Percentiles rank a stretch among this genome's conserved stretches.
Evolutionary conservation across 805 yeast species (phyloP).

Genomic region (Lipomyces japonicus): DNA sequence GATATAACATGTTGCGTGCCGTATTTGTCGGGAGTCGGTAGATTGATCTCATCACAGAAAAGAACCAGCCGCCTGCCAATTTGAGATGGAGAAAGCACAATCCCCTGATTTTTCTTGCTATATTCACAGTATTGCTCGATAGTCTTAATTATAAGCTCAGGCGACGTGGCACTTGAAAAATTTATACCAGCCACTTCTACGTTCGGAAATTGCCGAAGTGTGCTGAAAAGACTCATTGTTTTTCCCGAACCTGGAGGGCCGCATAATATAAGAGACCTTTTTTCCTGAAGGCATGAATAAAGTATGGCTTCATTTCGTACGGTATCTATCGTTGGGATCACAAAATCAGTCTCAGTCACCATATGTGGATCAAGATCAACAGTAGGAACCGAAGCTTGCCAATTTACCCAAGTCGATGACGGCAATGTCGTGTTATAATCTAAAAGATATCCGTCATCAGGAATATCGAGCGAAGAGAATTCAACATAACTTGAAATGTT

Average conservation of each 20-base stretch:
- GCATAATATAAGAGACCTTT: slow-evolving; percentile 64
- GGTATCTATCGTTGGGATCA: slow-evolving; percentile 80
- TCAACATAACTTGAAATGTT: slow-evolving; percentile 31
- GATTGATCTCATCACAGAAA: slow-evolving; percentile 87
- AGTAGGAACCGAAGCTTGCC: slow-evolving; percentile 42
- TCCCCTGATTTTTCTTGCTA: slow-evolving; percentile 50
- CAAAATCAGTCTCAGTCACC: slow-evolving; percentile 56
- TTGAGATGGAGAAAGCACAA: slow-evolving; percentile 53
- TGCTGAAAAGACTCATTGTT: slow-evolving; percentile 79
- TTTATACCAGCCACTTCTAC: slow-evolving; percentile 66
- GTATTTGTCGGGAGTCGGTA: slow-evolving; percentile 67
- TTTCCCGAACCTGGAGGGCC: slow-evolving; percentile 99
- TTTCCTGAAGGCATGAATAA: slow-evolving; percentile 52
- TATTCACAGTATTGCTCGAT: slow-evolving; percentile 72
- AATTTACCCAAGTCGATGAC: slow-evolving; percentile 47
- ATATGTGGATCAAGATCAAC: slow-evolving; percentile 55
- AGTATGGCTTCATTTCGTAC: slow-evolving; percentile 60
- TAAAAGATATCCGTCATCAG: slow-evolving; percentile 33
- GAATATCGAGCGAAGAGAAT: slow-evolving; percentile 28
- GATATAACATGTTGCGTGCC: slow-evolving; percentile 72
- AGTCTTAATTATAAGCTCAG: slow-evolving; percentile 55
- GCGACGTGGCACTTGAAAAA: slow-evolving; percentile 76
- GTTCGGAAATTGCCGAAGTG: slow-evolving; percentile 55
- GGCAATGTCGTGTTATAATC: slow-evolving; percentile 48
- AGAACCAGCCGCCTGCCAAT: slow-evolving; percentile 70